Percentiles rank a stretch among this genome's conserved stretches.
Evolutionary conservation across 2,329 filamentous ascomycete genomes (phyloP).

Genomic region (Nannizziopsis barbatae): DNA sequence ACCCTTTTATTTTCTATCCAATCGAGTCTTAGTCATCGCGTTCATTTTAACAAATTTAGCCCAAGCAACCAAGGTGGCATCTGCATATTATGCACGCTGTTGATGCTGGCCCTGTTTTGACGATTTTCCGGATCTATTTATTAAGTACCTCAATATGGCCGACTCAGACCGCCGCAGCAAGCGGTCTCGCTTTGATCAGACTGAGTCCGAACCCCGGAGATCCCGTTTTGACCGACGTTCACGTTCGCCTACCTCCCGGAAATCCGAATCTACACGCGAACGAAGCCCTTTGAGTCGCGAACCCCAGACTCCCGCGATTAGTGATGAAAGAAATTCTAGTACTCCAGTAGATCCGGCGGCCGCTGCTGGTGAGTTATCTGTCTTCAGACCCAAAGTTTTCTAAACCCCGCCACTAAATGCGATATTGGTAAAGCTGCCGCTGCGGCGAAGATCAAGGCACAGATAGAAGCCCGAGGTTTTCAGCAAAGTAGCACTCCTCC

Average conservation of each 20-base stretch:
- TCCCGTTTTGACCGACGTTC: slow-evolving; percentile 90
- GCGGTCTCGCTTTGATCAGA: slow-evolving; percentile 90
- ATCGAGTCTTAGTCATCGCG: background rate
- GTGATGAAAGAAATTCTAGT: slow-evolving; percentile 32
- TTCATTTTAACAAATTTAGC: background rate
- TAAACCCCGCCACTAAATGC: background rate
- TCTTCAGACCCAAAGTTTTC: background rate
- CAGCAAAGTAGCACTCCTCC: slow-evolving; percentile 85
- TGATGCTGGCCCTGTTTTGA: background rate
- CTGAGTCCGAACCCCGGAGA: slow-evolving; percentile 62
- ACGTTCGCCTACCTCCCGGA: slow-evolving; percentile 60
- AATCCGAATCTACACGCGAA: slow-evolving; percentile 60
- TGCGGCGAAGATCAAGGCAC: slow-evolving; percentile 75
- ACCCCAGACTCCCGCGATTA: slow-evolving; percentile 38
- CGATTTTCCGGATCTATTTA: background rate
- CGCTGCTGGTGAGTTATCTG: slow-evolving; percentile 53
- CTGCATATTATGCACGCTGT: too few species aligned
- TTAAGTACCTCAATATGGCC: slow-evolving; percentile 47
- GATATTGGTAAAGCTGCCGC: slow-evolving; percentile 55
- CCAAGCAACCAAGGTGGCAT: too few species aligned
- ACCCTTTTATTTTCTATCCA: background rate
- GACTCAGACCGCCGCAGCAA: slow-evolving; percentile 67
- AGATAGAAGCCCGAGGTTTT: slow-evolving; percentile 71
- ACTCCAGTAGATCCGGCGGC: slow-evolving; percentile 56
- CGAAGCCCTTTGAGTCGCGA: slow-evolving; percentile 62